phyloP scores from a whole-genome alignment of 148 eudicot genomes.

The Vaccinium myrtillus region DNA sequence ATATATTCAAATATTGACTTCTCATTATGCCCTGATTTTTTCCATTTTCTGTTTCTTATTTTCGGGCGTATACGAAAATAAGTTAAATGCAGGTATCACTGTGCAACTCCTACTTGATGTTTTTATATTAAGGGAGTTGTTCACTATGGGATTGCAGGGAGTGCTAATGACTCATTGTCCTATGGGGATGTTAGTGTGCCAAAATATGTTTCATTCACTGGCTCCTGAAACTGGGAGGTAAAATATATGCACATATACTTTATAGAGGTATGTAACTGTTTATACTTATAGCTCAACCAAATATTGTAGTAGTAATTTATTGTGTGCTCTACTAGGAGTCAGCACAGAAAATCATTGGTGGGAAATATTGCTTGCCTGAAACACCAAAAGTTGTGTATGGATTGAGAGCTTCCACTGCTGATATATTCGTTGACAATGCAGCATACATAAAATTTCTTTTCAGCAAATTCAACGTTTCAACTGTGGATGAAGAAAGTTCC shows the following conservation, averaged over 20 bases:
- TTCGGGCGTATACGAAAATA: not conserved
- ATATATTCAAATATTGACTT: not conserved
- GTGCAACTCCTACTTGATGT: slow-evolving; percentile 47
- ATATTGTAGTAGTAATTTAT: too few species aligned
- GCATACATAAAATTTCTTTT: slow-evolving; percentile 48
- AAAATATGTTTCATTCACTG: slow-evolving; percentile 41
- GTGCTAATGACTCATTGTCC: slow-evolving; percentile 39
- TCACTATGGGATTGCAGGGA: slow-evolving; percentile 63
- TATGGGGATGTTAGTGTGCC: slow-evolving; percentile 53
- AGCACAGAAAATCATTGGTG: too few species aligned
- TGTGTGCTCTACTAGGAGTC: not conserved
- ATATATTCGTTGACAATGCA: slow-evolving; percentile 44
- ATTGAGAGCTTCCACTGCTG: slow-evolving; percentile 48
- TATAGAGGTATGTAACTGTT: too few species aligned
- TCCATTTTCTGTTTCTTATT: not conserved
- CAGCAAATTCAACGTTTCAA: slow-evolving; percentile 44
- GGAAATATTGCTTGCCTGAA: slow-evolving; percentile 32
- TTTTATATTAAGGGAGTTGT: slow-evolving; percentile 51
- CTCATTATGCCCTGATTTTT: not conserved
- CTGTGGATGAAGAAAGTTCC: slow-evolving; percentile 63
- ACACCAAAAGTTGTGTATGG: slow-evolving; percentile 44
- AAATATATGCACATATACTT: not conserved
- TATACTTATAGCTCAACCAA: too few species aligned
- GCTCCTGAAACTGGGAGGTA: slow-evolving; percentile 67
- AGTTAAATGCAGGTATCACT: slow-evolving; percentile 60